Conservation (phyloP, 257 asterid species). For the Nicotiana tomentosiformis region DNA sequence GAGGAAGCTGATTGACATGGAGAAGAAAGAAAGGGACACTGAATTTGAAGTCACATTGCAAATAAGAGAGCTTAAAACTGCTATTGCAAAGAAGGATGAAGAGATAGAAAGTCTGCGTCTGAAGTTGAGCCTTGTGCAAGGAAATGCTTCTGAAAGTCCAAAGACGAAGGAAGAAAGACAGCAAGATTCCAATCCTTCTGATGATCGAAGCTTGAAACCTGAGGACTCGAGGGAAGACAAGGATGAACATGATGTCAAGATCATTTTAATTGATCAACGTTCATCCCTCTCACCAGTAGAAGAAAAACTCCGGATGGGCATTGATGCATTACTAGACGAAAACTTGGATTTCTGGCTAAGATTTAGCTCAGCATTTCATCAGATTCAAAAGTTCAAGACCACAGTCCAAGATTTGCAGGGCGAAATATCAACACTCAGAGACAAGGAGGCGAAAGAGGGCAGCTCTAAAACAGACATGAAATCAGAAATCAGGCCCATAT, state of each 20-base stretch:
- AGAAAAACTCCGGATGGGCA: slow-evolving; percentile 57
- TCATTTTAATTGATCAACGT: slow-evolving; percentile 21
- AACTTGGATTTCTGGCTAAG: slow-evolving; percentile 91
- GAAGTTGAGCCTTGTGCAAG: slow-evolving; percentile 27
- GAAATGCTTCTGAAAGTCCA: slow-evolving; percentile 9
- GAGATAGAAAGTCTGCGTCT: slow-evolving; percentile 53
- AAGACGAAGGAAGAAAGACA: slow-evolving; percentile 13
- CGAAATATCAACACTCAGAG: slow-evolving; percentile 50
- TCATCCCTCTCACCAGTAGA: slow-evolving; percentile 43
- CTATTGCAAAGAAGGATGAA: slow-evolving; percentile 55
- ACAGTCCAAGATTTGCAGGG: slow-evolving; percentile 60
- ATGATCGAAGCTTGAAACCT: slow-evolving; percentile 21
- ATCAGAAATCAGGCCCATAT: slow-evolving; percentile 71
- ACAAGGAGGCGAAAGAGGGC: slow-evolving; percentile 51
- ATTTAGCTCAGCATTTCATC: slow-evolving; percentile 83
- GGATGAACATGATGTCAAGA: slow-evolving; percentile 31
- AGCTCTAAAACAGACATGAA: slow-evolving; percentile 29
- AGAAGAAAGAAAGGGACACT: slow-evolving; percentile 56
- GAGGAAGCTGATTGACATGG: slow-evolving; percentile 51
- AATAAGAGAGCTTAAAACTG: slow-evolving; percentile 52
- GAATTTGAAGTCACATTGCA: slow-evolving; percentile 63
- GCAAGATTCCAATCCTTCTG: not conserved
- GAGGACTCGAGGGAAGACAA: slow-evolving; percentile 15
- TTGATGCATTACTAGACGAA: slow-evolving; percentile 78
- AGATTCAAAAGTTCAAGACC: slow-evolving; percentile 74